Percentiles rank a stretch among this genome's conserved stretches.
Conservation (phyloP, 768 basidiomycete species). For the Suillus subaureus region DNA sequence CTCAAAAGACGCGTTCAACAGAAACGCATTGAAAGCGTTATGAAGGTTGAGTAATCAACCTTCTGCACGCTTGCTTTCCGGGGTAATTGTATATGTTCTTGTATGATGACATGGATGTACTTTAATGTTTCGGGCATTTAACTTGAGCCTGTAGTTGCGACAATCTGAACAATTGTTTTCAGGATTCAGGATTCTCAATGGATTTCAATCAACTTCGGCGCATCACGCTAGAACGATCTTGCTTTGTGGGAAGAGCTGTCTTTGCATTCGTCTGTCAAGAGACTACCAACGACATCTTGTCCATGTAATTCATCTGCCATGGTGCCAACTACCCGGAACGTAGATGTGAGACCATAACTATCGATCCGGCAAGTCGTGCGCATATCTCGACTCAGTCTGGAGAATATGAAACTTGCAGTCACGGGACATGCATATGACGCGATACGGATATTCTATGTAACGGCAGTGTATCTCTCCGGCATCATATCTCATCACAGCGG, state of each 20-base stretch:
- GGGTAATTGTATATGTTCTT: not conserved
- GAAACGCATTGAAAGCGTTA: slow-evolving; percentile 76
- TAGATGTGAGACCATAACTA: not conserved
- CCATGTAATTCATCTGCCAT: not conserved
- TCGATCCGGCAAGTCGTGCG: no score
- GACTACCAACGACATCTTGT: not conserved
- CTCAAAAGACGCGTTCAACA: slow-evolving; percentile 61
- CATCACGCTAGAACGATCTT: not conserved
- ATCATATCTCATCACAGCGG: no score
- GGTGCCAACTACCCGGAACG: not conserved
- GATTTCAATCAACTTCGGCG: not conserved
- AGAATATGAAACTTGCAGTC: no score
- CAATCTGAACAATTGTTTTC: not conserved
- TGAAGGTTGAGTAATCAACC: slow-evolving; percentile 60
- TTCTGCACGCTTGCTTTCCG: not conserved
- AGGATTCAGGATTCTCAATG: not conserved
- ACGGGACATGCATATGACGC: no score
- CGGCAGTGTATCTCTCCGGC: no score
- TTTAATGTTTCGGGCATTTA: not conserved
- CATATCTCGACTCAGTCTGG: no score
- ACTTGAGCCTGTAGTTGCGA: not conserved
- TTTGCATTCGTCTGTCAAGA: not conserved
- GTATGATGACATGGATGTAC: not conserved
- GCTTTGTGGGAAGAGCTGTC: not conserved
- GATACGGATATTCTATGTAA: no score